Evolutionary conservation across 352 stramenopile genomes (phyloP), one percentile per base, ranked within the genome.

Genomic region (Phytophthora boehmeriae): DNA sequence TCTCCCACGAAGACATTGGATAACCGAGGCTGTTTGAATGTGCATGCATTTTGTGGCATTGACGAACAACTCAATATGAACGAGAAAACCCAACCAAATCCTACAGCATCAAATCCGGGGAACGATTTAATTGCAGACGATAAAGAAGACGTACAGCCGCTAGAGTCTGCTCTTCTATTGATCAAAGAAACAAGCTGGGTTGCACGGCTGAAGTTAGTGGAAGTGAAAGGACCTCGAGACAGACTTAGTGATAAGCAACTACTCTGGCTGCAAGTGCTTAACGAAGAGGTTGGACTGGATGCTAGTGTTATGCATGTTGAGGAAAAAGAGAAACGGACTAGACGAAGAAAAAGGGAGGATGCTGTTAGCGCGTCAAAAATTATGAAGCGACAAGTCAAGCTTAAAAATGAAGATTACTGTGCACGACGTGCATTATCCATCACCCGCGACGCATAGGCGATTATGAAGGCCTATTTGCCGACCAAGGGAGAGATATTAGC

Each of bases 161-260:
- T 71, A 9, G n/a, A 72, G 14, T 39, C 36, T 20, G 55, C 78
- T 34, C 57, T 56, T 51, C 52, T 35, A 2, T 60, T 66, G 13
- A 9, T 72, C 14, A 62, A 69, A 23, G 46, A 54, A 5, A 38
- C 30, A 1, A 55, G 14, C 17, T 77, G 59, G 51, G 42, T 50
- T 22, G 20, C 73, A 10, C 10, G 72, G 8, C 42, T 93, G 17
- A 90, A 90, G 58, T 53, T 95, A 3, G 84, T 97, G 14, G 89
- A 97, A 70, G 89, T 97, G 11, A 97, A 97, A 58, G 88, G 88
- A 0, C 86, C 89, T 23, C 78, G 88, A 14, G 89, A 97, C 50
- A 80, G 79, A 36, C 71, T 97, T 1, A 94, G 83, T 36, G 83
- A 93, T 56, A 90, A 93, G 41, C 89, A 97, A 47, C 35, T 78